Percentiles rank a stretch among this genome's conserved stretches.
Conservation (phyloP, 768 basidiomycete genomes). For the Tremella yokohamensis region DNA sequence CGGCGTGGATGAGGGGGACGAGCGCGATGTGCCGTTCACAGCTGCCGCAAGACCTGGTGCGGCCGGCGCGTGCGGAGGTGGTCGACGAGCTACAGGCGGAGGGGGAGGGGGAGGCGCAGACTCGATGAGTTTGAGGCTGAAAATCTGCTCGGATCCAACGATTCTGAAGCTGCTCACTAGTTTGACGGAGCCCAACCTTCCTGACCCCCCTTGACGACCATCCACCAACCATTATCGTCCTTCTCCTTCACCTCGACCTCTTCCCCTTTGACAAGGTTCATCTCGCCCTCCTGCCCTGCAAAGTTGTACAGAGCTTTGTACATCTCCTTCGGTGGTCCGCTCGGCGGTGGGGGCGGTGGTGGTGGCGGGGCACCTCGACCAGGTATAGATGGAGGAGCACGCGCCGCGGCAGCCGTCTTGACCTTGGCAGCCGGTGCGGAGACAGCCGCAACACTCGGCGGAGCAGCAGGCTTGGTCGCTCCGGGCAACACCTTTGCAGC, state of each 20-base stretch:
- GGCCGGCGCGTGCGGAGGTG: constrained; percentile 54
- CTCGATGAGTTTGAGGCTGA: constrained; percentile 66
- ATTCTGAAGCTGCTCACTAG: constrained; percentile 35
- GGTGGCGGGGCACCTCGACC: constrained; percentile 51
- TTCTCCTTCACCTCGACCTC: constrained; percentile 86
- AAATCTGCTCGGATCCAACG: background rate
- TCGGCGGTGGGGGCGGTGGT: constrained; percentile 59
- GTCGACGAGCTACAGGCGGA: constrained; percentile 56
- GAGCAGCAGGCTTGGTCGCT: constrained; percentile 62
- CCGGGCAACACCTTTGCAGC: constrained; percentile 46
- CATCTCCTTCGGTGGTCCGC: constrained; percentile 65
- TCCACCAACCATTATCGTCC: constrained; percentile 94
- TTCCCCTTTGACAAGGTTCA: constrained; percentile 84
- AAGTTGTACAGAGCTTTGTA: constrained; percentile 93
- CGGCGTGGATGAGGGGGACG: constrained; percentile 58
- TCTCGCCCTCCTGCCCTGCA: constrained; percentile 82
- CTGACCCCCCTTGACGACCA: constrained; percentile 72
- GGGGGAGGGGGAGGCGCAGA: constrained; percentile 67
- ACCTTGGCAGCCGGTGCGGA: constrained; percentile 21
- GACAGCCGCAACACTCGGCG: constrained; percentile 55
- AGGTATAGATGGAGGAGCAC: constrained; percentile 30
- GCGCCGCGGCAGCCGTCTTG: constrained; percentile 42
- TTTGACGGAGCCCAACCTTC: constrained; percentile 92
- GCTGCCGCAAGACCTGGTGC: constrained; percentile 51
- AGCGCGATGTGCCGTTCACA: constrained; percentile 23